Conservation (phyloP, 106 monocot species). For the Platanthera zijinensis region DNA sequence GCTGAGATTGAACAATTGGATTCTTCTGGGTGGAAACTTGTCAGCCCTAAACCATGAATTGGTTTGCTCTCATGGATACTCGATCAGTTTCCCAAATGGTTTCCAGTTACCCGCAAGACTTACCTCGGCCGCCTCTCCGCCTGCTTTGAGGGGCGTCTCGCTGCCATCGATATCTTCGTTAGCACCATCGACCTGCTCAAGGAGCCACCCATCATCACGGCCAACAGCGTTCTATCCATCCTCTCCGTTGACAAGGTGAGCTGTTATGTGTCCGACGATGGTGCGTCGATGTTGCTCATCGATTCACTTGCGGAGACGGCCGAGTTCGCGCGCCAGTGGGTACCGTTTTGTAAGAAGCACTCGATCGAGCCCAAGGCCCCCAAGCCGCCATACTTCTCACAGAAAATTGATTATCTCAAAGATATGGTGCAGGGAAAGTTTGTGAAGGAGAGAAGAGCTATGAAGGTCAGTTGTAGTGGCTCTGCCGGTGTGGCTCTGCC, state of each 20-base stretch:
- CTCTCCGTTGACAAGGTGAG: conserved; percentile 68
- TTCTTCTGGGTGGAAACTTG: too few relatives aligned
- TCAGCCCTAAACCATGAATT: too few relatives aligned
- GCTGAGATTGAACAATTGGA: too few relatives aligned
- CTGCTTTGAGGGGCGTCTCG: conserved; percentile 64
- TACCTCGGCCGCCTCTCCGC: conserved; percentile 87
- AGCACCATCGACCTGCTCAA: conserved; percentile 88
- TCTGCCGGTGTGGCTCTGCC: too few relatives aligned
- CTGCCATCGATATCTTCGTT: conserved; percentile 81
- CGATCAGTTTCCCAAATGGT: conserved; percentile 97
- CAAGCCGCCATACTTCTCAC: conserved; percentile 89
- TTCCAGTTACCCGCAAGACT: conserved; percentile 70
- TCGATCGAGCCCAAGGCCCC: conserved; percentile 74
- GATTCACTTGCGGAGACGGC: conserved; percentile 84
- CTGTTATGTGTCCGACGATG: conserved; percentile 94
- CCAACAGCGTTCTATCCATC: conserved; percentile 92
- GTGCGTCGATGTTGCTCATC: conserved; percentile 85
- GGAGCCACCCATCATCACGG: conserved; percentile 93
- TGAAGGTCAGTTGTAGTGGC: conserved; percentile 65
- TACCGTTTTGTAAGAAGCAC: conserved; percentile 90
- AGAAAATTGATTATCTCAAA: conserved; percentile 93
- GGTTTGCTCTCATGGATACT: conserved; percentile 97
- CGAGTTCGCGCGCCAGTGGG: conserved; percentile 85
- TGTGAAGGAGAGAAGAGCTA: conserved; percentile 86
- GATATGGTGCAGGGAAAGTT: conserved; percentile 91